These are phyloP conservation scores for Colletotrichum incanum DNA, from an alignment of 2,329 filamentous ascomycete species.

Conservation along the genomic window DNA sequence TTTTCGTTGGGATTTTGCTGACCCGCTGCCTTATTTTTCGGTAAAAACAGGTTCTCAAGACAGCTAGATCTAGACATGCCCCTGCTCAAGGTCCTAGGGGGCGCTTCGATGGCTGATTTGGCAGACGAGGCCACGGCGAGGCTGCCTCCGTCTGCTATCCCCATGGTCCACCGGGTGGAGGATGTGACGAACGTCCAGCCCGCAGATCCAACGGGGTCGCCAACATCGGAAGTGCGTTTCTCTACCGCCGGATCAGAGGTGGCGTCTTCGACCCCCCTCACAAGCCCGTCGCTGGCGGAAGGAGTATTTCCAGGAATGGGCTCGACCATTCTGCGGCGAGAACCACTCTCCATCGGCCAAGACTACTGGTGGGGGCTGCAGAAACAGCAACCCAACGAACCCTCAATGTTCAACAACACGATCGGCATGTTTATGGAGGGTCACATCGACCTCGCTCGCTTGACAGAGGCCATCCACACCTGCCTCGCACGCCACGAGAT, in stretches of 20 bases:
- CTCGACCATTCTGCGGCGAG: no score
- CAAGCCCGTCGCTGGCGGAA: no score
- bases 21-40: no score
- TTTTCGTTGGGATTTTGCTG: no score
- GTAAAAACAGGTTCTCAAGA: slow-evolving; percentile 64
- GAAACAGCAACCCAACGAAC: slow-evolving; percentile 49
- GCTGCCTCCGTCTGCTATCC: not conserved
- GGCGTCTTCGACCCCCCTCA: no score
- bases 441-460: slow-evolving; percentile 52
- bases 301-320: no score
- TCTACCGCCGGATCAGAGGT: no score
- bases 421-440: slow-evolving; percentile 46
- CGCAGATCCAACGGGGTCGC: no score
- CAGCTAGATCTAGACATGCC: slow-evolving; percentile 60
- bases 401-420: slow-evolving; percentile 61
- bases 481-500: slow-evolving; percentile 50
- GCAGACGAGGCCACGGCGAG: slow-evolving; percentile 2
- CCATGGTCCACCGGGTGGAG: not conserved
- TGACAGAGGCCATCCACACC: slow-evolving; percentile 54
- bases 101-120: slow-evolving; percentile 45
- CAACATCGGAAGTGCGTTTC: no score
- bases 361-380: slow-evolving; percentile 47
- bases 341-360: not conserved
- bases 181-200: no score
- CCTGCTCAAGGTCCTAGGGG: slow-evolving; percentile 61